Evolutionary conservation across 768 basidiomycete species (phyloP), one percentile per base, ranked within the genome.

Genomic region (Termitomyces sp.): DNA sequence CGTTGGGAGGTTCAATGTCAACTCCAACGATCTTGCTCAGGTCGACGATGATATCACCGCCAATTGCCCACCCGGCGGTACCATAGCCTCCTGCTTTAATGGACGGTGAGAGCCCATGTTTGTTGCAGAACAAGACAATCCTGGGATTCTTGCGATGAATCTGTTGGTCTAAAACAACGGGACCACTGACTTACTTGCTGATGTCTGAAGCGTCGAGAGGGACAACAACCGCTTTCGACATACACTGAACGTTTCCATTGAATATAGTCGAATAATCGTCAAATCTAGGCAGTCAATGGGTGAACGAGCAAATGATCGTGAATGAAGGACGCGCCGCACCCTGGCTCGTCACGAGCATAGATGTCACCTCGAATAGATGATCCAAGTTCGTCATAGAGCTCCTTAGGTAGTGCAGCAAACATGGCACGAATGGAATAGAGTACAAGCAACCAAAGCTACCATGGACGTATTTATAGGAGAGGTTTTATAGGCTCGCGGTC

Each of bases 61-160:
- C 86, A 55, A 95, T 83, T 49, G 91, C 84, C 89, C 93, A 93
- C 1, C 93, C 94, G 11, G 88, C 91, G 1, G 91, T 95, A 6
- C 93, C 95, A 68, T 90, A 95, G 0, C 95, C 95, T 27, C 95
- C 95, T 1, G 91, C 89, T 69, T 93, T 94, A 65, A 94, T 81
- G 9, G 91, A 93, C 6, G 89, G 82, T 11, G 88, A 85, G 3
- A 95, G 74, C 0, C 73, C 73, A 66, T 93, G 79, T 55, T 84
- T 82, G n/a, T 69, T 72, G 67, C 93, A 95, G 71, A 95, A 94
- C 13, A 80, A 63, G 58, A 96, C 71, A 57, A 84, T 77, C 65
- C 91, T 93, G 57, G 16, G 22, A 18, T 48, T 9, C 7, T 34
- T 9, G 18, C 18, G 36, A 39, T 22, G 13, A 42, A 15, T 48